Evolutionary conservation across 306 rosid genomes (phyloP).

Genomic region (Vigna mungo): DNA sequence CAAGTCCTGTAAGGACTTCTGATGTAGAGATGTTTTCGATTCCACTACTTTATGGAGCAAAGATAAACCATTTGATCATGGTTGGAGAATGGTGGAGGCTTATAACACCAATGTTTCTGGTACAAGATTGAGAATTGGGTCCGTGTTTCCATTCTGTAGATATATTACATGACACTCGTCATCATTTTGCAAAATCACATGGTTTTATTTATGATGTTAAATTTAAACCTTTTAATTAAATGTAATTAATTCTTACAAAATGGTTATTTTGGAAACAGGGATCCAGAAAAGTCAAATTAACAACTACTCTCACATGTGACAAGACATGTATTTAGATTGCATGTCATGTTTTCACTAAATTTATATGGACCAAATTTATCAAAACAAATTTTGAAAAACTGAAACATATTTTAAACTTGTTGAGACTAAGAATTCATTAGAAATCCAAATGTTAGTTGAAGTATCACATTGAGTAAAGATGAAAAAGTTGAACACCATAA

Average conservation of each 20-base stretch:
- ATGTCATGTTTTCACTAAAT: neutral
- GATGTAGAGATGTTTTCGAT: conserved; percentile 71
- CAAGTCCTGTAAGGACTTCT: conserved; percentile 81
- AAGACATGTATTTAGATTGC: neutral
- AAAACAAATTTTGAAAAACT: neutral
- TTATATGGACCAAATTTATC: neutral
- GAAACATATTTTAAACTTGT: neutral
- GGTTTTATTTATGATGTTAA: neutral
- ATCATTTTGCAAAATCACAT: conserved; percentile 22
- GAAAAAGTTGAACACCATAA: too few relatives aligned
- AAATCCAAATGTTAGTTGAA: too few relatives aligned
- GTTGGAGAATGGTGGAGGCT: conserved; percentile 99
- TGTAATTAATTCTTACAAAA: neutral
- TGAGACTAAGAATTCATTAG: neutral
- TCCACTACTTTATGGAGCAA: conserved; percentile 85
- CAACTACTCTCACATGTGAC: neutral
- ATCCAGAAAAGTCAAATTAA: neutral
- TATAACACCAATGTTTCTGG: conserved; percentile 99
- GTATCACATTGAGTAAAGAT: too few relatives aligned
- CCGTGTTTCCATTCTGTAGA: conserved; percentile 70
- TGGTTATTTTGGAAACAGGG: neutral
- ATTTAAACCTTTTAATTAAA: neutral
- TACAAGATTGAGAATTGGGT: conserved; percentile 84
- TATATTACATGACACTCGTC: conserved; percentile 35
- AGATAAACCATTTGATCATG: conserved; percentile 81